Conservation (phyloP, 2,329 filamentous ascomycete species). For the Cytospora piceae region DNA sequence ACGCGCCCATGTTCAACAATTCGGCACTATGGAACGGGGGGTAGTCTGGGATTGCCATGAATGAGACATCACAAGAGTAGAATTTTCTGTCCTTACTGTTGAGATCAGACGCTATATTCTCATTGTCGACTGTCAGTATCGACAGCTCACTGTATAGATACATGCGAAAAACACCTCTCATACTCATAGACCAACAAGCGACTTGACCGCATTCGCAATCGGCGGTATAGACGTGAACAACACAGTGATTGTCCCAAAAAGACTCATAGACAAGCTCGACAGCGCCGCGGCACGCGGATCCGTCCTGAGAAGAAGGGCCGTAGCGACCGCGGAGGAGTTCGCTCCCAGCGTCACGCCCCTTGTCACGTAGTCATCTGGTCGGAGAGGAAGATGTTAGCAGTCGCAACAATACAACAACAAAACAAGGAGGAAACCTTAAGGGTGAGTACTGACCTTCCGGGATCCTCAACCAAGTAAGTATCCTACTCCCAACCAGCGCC, state of each 20-base stretch:
- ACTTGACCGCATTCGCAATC: conserved; percentile 51
- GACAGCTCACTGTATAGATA: neutral
- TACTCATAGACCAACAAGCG: conserved; percentile 48
- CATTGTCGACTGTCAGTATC: no score
- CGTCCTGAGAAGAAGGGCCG: conserved; percentile 57
- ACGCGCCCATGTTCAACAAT: no score
- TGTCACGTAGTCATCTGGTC: conserved; percentile 63
- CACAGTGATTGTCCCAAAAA: conserved; percentile 64
- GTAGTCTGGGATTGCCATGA: no score
- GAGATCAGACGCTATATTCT: no score
- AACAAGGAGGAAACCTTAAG: neutral
- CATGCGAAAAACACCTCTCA: neutral
- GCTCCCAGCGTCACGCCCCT: conserved; percentile 64
- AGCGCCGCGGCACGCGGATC: conserved; percentile 63
- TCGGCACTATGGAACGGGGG: no score
- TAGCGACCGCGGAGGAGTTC: conserved; percentile 63
- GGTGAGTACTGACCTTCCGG: conserved; percentile 49
- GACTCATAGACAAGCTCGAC: conserved; percentile 62
- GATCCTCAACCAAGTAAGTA: conserved; percentile 54
- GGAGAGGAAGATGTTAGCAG: neutral
- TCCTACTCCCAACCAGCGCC: conserved; percentile 55
- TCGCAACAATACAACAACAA: neutral
- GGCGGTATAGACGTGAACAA: conserved; percentile 61
- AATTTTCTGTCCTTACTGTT: no score
- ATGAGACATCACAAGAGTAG: no score